Evolutionary conservation across 768 basidiomycete species (phyloP), one percentile per base, ranked within the genome.

Genomic region (Leccinum barrowsii): DNA sequence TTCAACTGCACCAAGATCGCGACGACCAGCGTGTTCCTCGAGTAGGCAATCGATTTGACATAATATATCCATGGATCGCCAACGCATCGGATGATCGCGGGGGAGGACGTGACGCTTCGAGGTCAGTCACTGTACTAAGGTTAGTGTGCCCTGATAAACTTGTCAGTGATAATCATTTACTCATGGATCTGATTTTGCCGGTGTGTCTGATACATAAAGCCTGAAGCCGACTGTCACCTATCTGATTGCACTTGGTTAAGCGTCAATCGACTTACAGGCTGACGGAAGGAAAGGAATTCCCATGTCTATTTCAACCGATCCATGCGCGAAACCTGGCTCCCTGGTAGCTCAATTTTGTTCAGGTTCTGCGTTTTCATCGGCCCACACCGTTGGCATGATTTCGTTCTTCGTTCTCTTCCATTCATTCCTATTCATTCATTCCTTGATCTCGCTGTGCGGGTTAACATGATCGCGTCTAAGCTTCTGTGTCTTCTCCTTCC

Each of bases 291-390:
- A 92, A 92, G 63, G 75, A 76, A n/a, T 89, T 90, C 68, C 87
- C 91, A 0, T 97, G 89, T 73, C 73, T 97, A 15, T 98, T 94
- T 78, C 94, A 97, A 64, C 91, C 95, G 4, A 96, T 94, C 63
- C 88, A 94, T 67, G 90, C 89, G 3, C 84, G 95, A 30, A 80
- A 86, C 3, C 73, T 95, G 44, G 80, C 83, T 1, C 94, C 93
- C 2, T 66, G 92, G 26, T 7, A 28, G 26, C 26, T 28, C 26
- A 28, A 28, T 28, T 2, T 13, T n/a, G 1, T 22, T 48, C 21
- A 0, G 10, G 6, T 17, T 7, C 52, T 6, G 12, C 10, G 4
- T 28, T n/a, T 8, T 12, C 19, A 52, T 5, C 11, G 30, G 5
- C 30, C 30, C 11, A 32, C 11, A 32, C 30, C 30, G 30, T 32